Percentiles rank a stretch among this genome's conserved stretches.
Conservation (phyloP, 129 eudicot species). For the Artemisia tridentata region DNA sequence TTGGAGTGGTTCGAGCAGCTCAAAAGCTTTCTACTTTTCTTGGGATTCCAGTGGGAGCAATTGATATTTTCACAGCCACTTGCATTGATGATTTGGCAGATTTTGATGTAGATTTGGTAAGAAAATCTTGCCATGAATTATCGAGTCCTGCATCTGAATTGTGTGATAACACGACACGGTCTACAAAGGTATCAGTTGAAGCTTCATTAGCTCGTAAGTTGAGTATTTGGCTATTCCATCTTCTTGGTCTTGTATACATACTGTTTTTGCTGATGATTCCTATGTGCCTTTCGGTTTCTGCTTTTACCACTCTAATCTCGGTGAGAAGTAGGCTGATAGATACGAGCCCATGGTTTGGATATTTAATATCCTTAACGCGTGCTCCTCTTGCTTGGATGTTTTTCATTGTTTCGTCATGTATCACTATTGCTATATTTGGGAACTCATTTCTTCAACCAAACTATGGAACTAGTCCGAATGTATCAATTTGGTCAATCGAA, state of each 20-base stretch:
- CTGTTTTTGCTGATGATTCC: constrained; percentile 34
- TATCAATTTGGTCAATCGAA: constrained; percentile 49
- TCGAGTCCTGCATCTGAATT: background rate
- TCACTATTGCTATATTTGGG: constrained; percentile 41
- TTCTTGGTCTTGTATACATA: constrained; percentile 35
- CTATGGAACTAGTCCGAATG: constrained; percentile 40
- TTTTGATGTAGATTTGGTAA: constrained; percentile 37
- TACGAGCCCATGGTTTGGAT: constrained; percentile 22
- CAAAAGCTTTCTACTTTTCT: constrained; percentile 46
- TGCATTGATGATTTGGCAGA: constrained; percentile 51
- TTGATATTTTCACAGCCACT: constrained; percentile 52
- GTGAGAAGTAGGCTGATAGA: background rate
- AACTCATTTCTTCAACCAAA: constrained; percentile 62
- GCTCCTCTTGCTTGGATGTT: constrained; percentile 48
- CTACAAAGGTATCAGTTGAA: constrained; percentile 2
- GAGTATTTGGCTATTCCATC: constrained; percentile 37
- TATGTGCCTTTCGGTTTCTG: constrained; percentile 34
- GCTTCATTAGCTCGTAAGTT: constrained; percentile 27
- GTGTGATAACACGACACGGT: constrained; percentile 4
- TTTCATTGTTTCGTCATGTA: constrained; percentile 31
- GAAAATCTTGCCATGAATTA: constrained; percentile 24
- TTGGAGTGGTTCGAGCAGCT: constrained; percentile 55
- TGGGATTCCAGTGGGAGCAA: constrained; percentile 44
- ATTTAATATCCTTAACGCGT: constrained; percentile 33
- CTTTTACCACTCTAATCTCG: constrained; percentile 25